phyloP scores from a whole-genome alignment of 371 early-diverging fungal species.

The Apophysomyces trapeziformis region DNA sequence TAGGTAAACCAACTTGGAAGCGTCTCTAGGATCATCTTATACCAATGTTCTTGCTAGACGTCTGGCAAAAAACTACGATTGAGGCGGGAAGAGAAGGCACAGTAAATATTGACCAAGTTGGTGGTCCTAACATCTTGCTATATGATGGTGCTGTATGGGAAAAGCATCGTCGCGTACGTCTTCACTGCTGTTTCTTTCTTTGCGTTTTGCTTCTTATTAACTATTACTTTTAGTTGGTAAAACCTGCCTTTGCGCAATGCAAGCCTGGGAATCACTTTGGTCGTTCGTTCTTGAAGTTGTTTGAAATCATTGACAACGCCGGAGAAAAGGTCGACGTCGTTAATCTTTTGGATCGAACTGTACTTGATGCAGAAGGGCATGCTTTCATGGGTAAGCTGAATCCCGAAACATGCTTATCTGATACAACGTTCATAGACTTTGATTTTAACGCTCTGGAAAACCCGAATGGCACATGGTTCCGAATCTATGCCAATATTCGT shows the following conservation, averaged over 20 bases:
- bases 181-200: background rate
- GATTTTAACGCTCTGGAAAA: conserved; percentile 37
- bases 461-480: conserved; percentile 30
- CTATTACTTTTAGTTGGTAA: conserved; percentile 26
- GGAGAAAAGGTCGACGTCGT: conserved; percentile 22
- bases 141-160: conserved; percentile 3
- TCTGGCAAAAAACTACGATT: conserved; percentile 6
- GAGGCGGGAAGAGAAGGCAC: background rate
- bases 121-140: background rate
- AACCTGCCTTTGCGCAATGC: conserved; percentile 39
- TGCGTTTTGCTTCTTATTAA: background rate
- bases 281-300: conserved; percentile 24
- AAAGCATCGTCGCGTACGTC: background rate
- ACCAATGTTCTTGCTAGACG: background rate
- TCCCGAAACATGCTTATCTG: background rate
- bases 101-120: conserved; percentile 2
- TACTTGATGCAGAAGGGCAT: conserved; percentile 41
- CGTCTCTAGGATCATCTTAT: background rate
- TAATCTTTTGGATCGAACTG: conserved; percentile 29
- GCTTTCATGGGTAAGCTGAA: conserved; percentile 38
- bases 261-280: conserved; percentile 42
- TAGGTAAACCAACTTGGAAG: background rate
- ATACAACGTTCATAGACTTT: conserved; percentile 21
- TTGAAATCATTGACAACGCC: conserved; percentile 22
- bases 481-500: conserved; percentile 29